Evolutionary conservation across 495 filamentous ascomycete species (phyloP).

Genomic region (Penicillium lividum): DNA sequence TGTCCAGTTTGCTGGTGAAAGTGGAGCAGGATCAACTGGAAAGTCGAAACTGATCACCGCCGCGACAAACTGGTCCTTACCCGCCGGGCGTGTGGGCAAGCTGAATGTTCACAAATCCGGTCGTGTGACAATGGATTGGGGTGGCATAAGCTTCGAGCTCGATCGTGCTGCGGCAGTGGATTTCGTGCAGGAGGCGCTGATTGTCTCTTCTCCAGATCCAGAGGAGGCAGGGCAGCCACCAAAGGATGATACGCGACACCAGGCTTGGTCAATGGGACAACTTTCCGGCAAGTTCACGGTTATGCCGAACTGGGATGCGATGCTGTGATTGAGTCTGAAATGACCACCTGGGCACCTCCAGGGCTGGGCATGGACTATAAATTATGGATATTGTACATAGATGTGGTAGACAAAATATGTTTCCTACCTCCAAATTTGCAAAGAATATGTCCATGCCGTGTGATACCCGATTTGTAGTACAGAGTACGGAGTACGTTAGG

Average conservation of each 20-base stretch:
- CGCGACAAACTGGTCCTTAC: slow-evolving; percentile 43
- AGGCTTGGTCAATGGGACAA: slow-evolving; percentile 53
- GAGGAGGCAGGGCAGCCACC: slow-evolving; percentile 15
- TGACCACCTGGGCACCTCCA: no score
- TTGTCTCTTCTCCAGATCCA: slow-evolving; percentile 37
- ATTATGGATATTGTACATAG: background rate
- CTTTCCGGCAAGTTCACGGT: slow-evolving; percentile 52
- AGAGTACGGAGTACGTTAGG: no score
- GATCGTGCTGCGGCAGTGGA: slow-evolving; percentile 44
- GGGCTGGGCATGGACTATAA: no score
- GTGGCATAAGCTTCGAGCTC: slow-evolving; percentile 49
- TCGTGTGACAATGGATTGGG: slow-evolving; percentile 50
- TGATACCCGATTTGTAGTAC: no score
- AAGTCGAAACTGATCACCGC: slow-evolving; percentile 38
- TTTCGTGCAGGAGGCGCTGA: slow-evolving; percentile 49
- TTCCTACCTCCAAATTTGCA: no score
- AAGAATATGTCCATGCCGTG: no score
- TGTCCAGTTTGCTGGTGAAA: slow-evolving; percentile 33
- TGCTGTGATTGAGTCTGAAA: slow-evolving; percentile 32
- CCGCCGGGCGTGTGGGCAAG: slow-evolving; percentile 58
- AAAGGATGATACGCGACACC: slow-evolving; percentile 34
- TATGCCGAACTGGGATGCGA: slow-evolving; percentile 49
- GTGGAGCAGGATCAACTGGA: slow-evolving; percentile 18
- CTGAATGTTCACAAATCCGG: slow-evolving; percentile 55
- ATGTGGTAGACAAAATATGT: background rate